Evolutionary conservation across 1,284 basidiomycete species (phyloP).

Genomic region (Ganoderma resinaceum): DNA sequence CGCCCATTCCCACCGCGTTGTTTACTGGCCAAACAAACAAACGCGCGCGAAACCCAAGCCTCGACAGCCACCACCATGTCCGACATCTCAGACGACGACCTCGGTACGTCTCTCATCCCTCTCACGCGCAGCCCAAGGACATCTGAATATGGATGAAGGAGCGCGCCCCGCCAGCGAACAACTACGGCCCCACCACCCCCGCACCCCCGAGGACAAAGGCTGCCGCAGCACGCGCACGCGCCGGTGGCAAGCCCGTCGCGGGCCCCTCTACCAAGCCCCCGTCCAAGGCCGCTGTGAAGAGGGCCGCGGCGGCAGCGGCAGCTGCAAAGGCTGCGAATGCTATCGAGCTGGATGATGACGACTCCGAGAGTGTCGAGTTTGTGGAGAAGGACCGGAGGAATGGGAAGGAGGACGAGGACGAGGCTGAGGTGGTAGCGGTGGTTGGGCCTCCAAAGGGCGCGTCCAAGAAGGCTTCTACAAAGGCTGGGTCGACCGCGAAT

Average conservation of each 20-base stretch:
- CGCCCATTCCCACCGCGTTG: conserved; percentile 25
- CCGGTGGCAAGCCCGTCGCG: conserved; percentile 27
- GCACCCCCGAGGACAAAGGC: conserved; percentile 31
- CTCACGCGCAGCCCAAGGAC: conserved; percentile 21
- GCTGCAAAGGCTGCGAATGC: conserved; percentile 4
- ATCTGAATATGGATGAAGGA: conserved; percentile 32
- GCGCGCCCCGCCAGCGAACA: conserved; percentile 19
- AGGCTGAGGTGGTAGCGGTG: conserved; percentile 23
- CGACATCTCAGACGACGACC: conserved; percentile 32
- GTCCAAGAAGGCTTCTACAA: conserved; percentile 27
- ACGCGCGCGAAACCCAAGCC: conserved; percentile 17
- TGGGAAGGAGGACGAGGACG: conserved; percentile 24
- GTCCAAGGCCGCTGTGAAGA: conserved; percentile 12
- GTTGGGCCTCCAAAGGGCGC: conserved; percentile 20
- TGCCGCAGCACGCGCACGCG: conserved; percentile 19
- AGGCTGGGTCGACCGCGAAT: conserved; percentile 14
- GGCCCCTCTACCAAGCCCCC: conserved; percentile 35
- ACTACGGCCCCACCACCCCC: conserved; percentile 40
- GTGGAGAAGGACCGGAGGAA: conserved; percentile 28
- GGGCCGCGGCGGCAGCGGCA: conserved; percentile 1
- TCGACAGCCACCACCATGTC: conserved; percentile 29
- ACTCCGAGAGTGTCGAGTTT: conserved; percentile 22
- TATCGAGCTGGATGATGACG: conserved; percentile 27
- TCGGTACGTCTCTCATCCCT: conserved; percentile 28
- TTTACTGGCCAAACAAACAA: conserved; percentile 29